A percentile compares a stretch with the other conserved stretches of the same genome.
These are phyloP conservation scores for Friedmanniomyces simplex DNA, from an alignment of 495 filamentous ascomycete species.

Conservation along the genomic window DNA sequence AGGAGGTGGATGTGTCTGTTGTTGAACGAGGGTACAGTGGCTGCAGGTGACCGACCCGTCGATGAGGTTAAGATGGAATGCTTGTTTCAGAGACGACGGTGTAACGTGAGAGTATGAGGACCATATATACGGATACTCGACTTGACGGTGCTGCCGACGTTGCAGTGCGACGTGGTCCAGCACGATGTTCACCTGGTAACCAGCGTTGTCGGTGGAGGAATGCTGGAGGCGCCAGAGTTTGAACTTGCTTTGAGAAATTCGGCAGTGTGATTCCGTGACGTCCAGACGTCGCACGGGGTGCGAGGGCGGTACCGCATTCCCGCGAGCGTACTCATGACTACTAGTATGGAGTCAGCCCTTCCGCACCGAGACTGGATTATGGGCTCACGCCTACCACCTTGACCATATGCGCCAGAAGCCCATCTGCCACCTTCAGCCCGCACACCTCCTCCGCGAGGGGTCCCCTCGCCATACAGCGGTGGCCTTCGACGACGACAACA, in stretches of 20 bases:
- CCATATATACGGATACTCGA: neutral
- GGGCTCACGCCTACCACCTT: neutral
- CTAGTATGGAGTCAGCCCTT: neutral
- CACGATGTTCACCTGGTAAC: neutral
- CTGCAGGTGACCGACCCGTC: constrained; percentile 6
- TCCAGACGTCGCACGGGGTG: no score
- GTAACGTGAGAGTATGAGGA: neutral
- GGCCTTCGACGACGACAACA: neutral
- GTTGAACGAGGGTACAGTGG: constrained; percentile 9
- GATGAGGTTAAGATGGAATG: neutral
- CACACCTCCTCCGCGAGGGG: no score
- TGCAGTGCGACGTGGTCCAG: neutral
- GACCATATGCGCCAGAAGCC: neutral
- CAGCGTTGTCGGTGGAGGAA: neutral
- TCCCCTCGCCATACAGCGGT: no score
- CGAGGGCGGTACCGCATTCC: neutral
- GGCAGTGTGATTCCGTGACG: no score
- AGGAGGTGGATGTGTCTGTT: neutral
- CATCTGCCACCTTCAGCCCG: neutral
- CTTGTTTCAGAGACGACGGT: constrained; percentile 1
- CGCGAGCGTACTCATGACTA: neutral
- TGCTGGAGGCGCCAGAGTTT: no score
- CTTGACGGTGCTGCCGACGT: neutral
- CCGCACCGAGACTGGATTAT: neutral
- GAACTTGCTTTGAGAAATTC: no score